Base-by-base conservation (phyloP, 352 stramenopile genomes). In the Globisporangium paddicum region DNA sequence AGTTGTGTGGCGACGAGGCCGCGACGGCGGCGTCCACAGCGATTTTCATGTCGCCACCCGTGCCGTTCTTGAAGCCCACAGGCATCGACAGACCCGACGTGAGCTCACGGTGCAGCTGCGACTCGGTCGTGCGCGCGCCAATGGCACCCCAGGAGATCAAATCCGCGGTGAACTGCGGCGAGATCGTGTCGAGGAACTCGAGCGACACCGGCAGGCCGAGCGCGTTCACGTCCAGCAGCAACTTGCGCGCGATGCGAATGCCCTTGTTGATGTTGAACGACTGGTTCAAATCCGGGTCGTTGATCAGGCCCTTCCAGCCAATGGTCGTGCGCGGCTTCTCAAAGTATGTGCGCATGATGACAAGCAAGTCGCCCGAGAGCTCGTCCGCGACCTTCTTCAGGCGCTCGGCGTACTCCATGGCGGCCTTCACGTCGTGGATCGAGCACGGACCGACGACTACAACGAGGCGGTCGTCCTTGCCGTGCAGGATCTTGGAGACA, bases 261-360 rank as follows among this genome's bases (percentile, higher is more conserved):
- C 86, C 87, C 72, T 96, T 95, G 80, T 96, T 96, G 72, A 96
- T 96, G 69, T 96, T 95, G 71, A 95, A 96, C 32, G 85, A 90
- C 62, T 82, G 83, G 47, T 95, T 76, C 37, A 96, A 79, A 62
- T 96, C 83, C 49, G 87, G 87, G 67, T 96, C 86, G 66, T 96
- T 96, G 72, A 96, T 96, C 64, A 96, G 63, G 8, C 87, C 87
- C 61, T 96, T 96, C 87, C 87, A 96, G 46, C 87, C 87, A 1
- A 96, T 80, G 8, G 87, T 96, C 35, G 87, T 96, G 44, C 87
- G 82, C 25, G 87, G 87, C 68, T 96, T 96, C 62, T 96, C 87
- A 62, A 96, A 96, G 77, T 96, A 96, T 60, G 93, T 82, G 49
- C 87, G 86, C 87, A 96, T 96, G 65, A 96, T 66, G 57, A 96